These are phyloP conservation scores for Paraphaeosphaeria minitans DNA, from an alignment of 2,329 filamentous ascomycete genomes.

Conservation along the genomic window DNA sequence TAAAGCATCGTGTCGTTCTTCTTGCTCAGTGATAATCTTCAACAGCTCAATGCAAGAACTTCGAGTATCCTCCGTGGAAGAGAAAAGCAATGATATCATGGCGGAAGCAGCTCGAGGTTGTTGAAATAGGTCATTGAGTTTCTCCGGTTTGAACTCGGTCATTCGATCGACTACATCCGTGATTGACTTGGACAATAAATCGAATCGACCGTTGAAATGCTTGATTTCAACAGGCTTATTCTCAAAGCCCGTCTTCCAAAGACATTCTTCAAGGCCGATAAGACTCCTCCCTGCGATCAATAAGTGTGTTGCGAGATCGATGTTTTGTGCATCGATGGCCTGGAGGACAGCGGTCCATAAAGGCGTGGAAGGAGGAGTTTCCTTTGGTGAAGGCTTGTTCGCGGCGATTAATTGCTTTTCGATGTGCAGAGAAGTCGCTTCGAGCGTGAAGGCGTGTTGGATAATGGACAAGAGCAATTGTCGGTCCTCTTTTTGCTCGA, in stretches of 20 bases:
- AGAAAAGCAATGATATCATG: conserved; percentile 79
- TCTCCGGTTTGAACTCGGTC: conserved; percentile 72
- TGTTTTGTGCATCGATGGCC: conserved; percentile 67
- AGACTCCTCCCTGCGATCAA: conserved; percentile 72
- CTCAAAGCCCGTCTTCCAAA: conserved; percentile 42
- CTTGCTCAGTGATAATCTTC: conserved; percentile 78
- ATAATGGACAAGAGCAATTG: conserved; percentile 68
- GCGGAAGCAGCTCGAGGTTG: conserved; percentile 72
- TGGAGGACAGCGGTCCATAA: conserved; percentile 80
- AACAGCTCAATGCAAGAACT: conserved; percentile 81
- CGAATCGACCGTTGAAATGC: conserved; percentile 79
- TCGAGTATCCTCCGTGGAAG: conserved; percentile 77
- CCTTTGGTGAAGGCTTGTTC: conserved; percentile 66
- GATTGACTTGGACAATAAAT: conserved; percentile 65
- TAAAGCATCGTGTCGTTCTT: conserved; percentile 64
- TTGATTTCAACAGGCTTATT: conserved; percentile 61
- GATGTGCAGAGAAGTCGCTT: conserved; percentile 71
- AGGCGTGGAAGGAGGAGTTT: conserved; percentile 69
- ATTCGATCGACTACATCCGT: conserved; percentile 78
- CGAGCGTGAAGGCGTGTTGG: conserved; percentile 68
- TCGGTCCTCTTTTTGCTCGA: conserved; percentile 38
- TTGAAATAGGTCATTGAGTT: conserved; percentile 72
- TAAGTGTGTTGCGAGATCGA: conserved; percentile 76
- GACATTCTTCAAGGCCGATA: conserved; percentile 75
- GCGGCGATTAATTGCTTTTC: conserved; percentile 71